Evolutionary conservation across 2,329 filamentous ascomycete species (phyloP), one percentile per base, ranked within the genome.

Genomic region (Aspergillus felis): DNA sequence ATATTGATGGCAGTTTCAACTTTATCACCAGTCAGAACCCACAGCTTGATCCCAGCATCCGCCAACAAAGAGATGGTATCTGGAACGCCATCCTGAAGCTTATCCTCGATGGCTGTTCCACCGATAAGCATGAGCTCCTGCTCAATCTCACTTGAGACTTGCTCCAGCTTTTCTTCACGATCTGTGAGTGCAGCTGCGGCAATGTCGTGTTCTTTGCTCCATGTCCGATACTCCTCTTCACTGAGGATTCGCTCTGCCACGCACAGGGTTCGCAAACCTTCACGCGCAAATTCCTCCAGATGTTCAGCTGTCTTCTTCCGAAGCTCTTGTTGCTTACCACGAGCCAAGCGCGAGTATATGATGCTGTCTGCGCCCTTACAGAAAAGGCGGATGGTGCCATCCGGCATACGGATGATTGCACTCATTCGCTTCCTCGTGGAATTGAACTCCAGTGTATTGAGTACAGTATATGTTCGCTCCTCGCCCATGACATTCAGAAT

Each of bases 1-100:
- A 99, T 99, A 78, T 99, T 99, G 85, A 99, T 99, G 57, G 95
- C 94, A 25, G 94, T 99, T 77, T 99, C 94, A 32, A 97, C 93
- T 76, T 97, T 99, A 81, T 99, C 94, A 62, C 95, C 94, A 17
- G 94, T 99, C 63, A 99, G 79, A 54, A 99, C 94, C 94, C 94
- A 99, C 7, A 99, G 84, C 76, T 99, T 99, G 76, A 99, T 97
- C 72, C 95, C 95, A 54, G 94, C 94, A 68, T 92, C 86, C 29
- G 89, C 93, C 53, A 99, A 86, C 48, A 99, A 79, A 52, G 89
- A 90, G 67, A 99, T 99, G 0, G 94, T 93, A 71, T 97, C 94
- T 6, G 94, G 94, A 3, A 99, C 94, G 58, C 93, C 94, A 66
- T 99, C 94, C 76, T 99, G 94, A 28, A 99, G 82, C 66, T 92